Base-by-base conservation (phyloP, 805 yeast genomes). In the Saturnispora bothae region DNA sequence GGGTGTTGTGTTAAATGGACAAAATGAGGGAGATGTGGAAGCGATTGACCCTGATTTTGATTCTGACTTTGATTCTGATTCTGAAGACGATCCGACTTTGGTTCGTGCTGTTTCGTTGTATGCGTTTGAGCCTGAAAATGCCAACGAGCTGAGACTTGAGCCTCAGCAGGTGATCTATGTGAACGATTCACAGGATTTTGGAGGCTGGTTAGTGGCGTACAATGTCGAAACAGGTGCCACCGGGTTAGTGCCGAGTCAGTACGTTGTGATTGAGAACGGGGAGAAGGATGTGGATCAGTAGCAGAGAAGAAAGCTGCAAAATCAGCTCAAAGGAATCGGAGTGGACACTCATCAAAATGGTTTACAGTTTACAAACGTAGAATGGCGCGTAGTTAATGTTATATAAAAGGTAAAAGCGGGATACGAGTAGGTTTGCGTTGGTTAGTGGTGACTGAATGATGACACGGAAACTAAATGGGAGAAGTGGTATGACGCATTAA, bases 221-320 rank as follows among this genome's bases (percentile, higher is more conserved):
- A 86, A 85, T 51, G 79, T 83, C 1, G 66, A 53, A 20, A 69
- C 81, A 3, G 85, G 84, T 1, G 81, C 78, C 45, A 83, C 94
- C 10, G 98, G 98, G 2, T 70, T 92, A 36, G 94, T 92, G 5
- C 98, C 98, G 1, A 95, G 88, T 51, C 96, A 83, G 50, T 92
- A 88, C 51, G 96, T 92, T 22, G 80, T n/a, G n/a, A n/a, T n/a
- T n/a, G n/a, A n/a, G n/a, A n/a, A n/a, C n/a, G n/a, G n/a, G n/a
- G n/a, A n/a, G n/a, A n/a, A n/a, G n/a, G n/a, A n/a, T n/a, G n/a
- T n/a, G n/a, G n/a, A n/a, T n/a, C n/a, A n/a, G n/a, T n/a, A n/a
- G n/a, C n/a, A n/a, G n/a, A n/a, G n/a, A n/a, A n/a, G n/a, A n/a
- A n/a, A n/a, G n/a, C n/a, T n/a, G n/a, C n/a, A n/a, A n/a, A n/a